A percentile compares a stretch with the other conserved stretches of the same genome.
phyloP scores from a whole-genome alignment of 768 basidiomycete species.

The Hygrocybe punicea region DNA sequence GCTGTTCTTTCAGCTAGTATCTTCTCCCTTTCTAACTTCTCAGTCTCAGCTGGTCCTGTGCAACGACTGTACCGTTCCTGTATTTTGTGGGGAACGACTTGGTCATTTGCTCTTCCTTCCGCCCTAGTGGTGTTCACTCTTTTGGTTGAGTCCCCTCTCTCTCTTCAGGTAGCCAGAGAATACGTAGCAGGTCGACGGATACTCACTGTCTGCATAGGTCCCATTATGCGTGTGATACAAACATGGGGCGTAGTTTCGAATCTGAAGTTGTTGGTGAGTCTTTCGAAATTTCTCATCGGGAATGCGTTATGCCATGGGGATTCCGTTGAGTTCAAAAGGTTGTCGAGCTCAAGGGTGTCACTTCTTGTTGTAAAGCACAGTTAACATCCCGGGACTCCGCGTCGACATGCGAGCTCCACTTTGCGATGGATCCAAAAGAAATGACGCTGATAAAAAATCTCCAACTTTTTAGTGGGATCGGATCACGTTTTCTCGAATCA shows the following conservation, averaged over 20 bases:
- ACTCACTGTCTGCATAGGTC: no score
- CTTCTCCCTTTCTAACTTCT: no score
- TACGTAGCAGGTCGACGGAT: no score
- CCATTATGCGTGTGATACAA: no score
- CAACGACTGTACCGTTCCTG: background rate
- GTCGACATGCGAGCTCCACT: no score
- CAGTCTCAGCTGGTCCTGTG: background rate
- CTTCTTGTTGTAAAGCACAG: no score
- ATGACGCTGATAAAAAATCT: constrained; percentile 9
- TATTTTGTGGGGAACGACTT: constrained; percentile 5
- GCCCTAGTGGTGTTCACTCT: constrained; percentile 47
- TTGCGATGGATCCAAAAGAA: background rate
- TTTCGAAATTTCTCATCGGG: background rate
- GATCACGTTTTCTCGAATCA: constrained; percentile 63
- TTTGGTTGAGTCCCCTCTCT: constrained; percentile 17
- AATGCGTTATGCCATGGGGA: no score
- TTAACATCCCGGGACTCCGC: no score
- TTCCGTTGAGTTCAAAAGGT: no score
- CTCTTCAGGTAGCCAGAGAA: constrained; percentile 8
- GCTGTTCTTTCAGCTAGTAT: no score
- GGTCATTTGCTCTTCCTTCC: constrained; percentile 11
- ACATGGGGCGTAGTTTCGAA: background rate
- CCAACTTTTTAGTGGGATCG: constrained; percentile 55
- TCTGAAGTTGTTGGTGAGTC: constrained; percentile 35
- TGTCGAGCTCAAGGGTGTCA: no score